These are phyloP conservation scores for Ochromonas danica DNA, from an alignment of 108 stramenopile species.

Conservation along the genomic window DNA sequence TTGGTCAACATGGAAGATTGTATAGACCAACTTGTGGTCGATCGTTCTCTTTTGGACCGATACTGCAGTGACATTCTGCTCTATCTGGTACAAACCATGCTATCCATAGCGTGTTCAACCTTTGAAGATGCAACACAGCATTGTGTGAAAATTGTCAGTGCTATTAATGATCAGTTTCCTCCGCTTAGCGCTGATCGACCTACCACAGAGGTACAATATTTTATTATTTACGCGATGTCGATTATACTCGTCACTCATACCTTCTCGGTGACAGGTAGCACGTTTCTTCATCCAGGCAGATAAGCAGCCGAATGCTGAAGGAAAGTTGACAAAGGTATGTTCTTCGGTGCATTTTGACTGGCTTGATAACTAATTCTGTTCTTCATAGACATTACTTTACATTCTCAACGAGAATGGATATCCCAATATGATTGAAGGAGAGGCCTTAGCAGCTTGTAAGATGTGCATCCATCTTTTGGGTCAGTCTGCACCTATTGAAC, in stretches of 20 bases:
- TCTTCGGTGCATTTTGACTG: not conserved
- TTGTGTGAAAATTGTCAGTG: too few species aligned
- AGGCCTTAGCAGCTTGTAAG: not conserved
- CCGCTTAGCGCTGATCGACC: too few species aligned
- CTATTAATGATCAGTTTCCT: too few species aligned
- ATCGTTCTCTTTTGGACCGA: not conserved
- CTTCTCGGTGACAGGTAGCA: too few species aligned
- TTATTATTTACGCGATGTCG: not conserved
- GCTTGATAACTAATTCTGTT: not conserved
- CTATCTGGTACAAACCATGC: not conserved
- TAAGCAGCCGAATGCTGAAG: not conserved
- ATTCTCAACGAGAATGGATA: not conserved
- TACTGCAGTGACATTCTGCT: not conserved
- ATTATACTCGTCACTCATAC: not conserved
- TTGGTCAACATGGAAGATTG: not conserved
- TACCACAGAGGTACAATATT: too few species aligned
- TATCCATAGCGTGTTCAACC: too few species aligned
- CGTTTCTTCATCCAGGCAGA: not conserved
- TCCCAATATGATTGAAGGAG: not conserved
- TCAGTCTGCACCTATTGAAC: not conserved
- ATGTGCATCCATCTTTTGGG: not conserved
- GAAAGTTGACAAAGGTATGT: not conserved
- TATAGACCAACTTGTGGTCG: not conserved
- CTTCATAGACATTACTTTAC: not conserved
- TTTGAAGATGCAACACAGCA: too few species aligned